Conservation (phyloP, 202 grass and related monocot genomes). For the Elaeis oleifera region DNA sequence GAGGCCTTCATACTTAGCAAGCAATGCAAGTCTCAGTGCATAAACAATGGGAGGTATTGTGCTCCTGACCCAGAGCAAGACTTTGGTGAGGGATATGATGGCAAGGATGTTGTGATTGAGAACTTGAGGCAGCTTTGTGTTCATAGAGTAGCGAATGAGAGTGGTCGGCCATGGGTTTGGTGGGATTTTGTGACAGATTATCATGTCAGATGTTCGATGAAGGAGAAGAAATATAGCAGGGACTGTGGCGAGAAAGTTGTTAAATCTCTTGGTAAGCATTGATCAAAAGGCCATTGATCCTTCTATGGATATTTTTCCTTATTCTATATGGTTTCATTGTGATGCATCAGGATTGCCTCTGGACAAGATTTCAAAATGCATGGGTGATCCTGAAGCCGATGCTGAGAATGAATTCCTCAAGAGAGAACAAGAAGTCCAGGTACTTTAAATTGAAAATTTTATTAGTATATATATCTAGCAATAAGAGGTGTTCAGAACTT, state of each 20-base stretch:
- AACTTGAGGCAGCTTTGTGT: constrained; percentile 93
- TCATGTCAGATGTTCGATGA: constrained; percentile 81
- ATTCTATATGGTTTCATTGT: not conserved
- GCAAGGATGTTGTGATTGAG: constrained; percentile 64
- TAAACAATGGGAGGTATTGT: constrained; percentile 77
- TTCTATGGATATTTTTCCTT: not conserved
- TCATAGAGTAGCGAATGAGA: constrained; percentile 56
- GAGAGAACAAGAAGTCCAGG: constrained; percentile 65
- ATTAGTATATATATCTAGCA: no score
- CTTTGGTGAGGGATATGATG: constrained; percentile 47
- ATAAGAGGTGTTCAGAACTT: no score
- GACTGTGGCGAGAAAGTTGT: constrained; percentile 45
- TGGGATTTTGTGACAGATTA: constrained; percentile 91
- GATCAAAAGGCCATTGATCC: no score
- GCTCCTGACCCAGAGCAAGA: constrained; percentile 80
- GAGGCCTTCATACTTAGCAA: constrained; percentile 33
- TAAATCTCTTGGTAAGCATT: constrained; percentile 46
- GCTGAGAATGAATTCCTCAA: constrained; percentile 63
- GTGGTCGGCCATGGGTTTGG: constrained; percentile 53
- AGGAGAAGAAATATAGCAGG: constrained; percentile 42
- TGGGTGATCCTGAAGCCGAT: constrained; percentile 71
- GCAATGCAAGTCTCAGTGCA: constrained; percentile 79
- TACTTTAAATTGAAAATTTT: not conserved
- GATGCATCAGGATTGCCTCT: constrained; percentile 39
- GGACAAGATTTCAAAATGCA: constrained; percentile 53